Conservation (phyloP, 495 filamentous ascomycete genomes). For the Lineolata rhizophorae region DNA sequence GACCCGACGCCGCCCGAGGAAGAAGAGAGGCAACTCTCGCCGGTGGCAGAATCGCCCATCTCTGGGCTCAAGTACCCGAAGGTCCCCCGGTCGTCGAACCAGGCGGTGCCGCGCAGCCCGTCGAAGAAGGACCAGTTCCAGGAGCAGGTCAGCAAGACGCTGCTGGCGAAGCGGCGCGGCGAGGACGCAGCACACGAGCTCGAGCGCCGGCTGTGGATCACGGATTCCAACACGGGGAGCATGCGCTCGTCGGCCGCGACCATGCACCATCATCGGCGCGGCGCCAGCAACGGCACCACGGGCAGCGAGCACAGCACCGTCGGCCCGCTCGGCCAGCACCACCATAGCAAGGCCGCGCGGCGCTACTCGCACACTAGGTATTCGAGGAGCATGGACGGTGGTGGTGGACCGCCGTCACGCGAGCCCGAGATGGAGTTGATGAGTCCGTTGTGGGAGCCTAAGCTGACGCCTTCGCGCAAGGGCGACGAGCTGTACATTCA, state of each 20-base stretch:
- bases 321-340: not conserved
- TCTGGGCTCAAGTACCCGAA: conserved; percentile 19
- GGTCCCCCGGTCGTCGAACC: conserved; percentile 18
- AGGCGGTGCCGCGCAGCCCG: conserved; percentile 16
- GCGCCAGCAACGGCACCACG: conserved; percentile 4
- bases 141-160: conserved; percentile 5
- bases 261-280: conserved; percentile 4
- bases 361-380: conserved; percentile 4
- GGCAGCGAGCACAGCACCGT: conserved; percentile 1
- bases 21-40: conserved; percentile 16
- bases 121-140: conserved; percentile 6
- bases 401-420: conserved; percentile 1
- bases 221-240: conserved; percentile 6
- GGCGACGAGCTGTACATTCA: conserved; percentile 17
- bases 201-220: conserved; percentile 10
- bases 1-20: conserved; percentile 19
- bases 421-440: conserved; percentile 7
- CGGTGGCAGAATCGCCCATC: conserved; percentile 18
- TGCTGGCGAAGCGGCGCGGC: conserved; percentile 13
- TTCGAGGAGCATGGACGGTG: too few relatives aligned
- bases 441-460: conserved; percentile 16
- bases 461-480: conserved; percentile 15
- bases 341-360: not conserved
- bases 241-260: not conserved
- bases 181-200: conserved; percentile 9